Evolutionary conservation across 2,329 filamentous ascomycete species (phyloP).

Genomic region (Fusarium nodosum): DNA sequence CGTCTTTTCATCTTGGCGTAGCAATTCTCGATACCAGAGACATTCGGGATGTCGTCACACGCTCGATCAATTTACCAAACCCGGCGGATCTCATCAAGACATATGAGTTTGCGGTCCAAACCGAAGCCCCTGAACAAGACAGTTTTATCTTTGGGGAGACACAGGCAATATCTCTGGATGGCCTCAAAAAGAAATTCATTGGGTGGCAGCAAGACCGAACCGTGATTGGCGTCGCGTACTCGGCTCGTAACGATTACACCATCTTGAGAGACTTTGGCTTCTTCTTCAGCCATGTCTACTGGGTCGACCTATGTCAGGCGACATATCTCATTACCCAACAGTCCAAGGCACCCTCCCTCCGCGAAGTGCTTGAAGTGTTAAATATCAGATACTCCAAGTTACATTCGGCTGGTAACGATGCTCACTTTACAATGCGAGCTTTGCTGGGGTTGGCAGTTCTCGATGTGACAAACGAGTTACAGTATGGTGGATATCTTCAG

Average conservation of each 20-base stretch:
- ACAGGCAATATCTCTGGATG: slow-evolving; percentile 3
- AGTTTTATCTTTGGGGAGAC: slow-evolving; percentile 20
- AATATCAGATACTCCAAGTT: slow-evolving; percentile 13
- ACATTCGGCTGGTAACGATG: slow-evolving; percentile 50
- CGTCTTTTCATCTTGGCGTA: slow-evolving; percentile 27
- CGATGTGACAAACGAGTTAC: slow-evolving; percentile 49
- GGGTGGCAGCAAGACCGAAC: slow-evolving; percentile 1
- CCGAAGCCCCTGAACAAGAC: neutral
- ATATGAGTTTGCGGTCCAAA: slow-evolving; percentile 21
- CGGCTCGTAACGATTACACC: slow-evolving; percentile 1
- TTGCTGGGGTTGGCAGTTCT: slow-evolving; percentile 58
- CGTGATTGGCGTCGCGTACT: slow-evolving; percentile 14
- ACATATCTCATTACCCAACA: slow-evolving; percentile 9
- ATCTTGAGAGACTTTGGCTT: slow-evolving; percentile 9
- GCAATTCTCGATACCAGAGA: slow-evolving; percentile 29
- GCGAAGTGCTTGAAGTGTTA: neutral
- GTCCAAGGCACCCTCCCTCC: neutral
- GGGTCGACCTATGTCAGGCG: slow-evolving; percentile 20
- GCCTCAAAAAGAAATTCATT: slow-evolving; percentile 5
- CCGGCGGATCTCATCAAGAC: slow-evolving; percentile 6
- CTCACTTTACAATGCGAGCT: slow-evolving; percentile 51
- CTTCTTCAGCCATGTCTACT: neutral
- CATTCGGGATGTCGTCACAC: neutral
- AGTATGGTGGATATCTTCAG: neutral
- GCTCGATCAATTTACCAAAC: neutral